These are phyloP conservation scores for Apiotrichum mycotoxinovorans DNA, from an alignment of 1,284 basidiomycete genomes.

Conservation along the genomic window DNA sequence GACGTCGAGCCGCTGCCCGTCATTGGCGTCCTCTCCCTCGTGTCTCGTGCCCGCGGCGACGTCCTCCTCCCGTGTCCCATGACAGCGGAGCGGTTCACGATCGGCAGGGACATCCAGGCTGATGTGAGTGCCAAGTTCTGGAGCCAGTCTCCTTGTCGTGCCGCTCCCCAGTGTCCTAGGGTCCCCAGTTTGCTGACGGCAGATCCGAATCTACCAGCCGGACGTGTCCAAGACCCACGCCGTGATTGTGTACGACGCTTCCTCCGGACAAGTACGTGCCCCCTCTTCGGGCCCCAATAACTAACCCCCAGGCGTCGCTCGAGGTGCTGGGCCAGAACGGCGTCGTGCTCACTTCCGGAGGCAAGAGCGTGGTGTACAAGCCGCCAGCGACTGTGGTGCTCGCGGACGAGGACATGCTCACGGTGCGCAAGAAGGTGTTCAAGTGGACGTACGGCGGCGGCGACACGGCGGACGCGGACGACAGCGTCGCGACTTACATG, in stretches of 20 bases:
- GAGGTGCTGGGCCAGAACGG: constrained; percentile 40
- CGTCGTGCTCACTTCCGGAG: constrained; percentile 22
- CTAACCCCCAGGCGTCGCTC: constrained; percentile 39
- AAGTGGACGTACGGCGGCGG: constrained; percentile 38
- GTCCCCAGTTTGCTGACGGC: too few species aligned
- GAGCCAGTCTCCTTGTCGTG: too few species aligned
- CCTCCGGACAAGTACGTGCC: constrained; percentile 33
- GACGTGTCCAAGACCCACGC: constrained; percentile 48
- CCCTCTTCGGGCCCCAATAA: background rate
- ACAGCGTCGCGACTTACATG: background rate
- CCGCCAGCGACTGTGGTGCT: constrained; percentile 28
- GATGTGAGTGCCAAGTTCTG: constrained; percentile 29
- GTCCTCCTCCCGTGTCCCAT: constrained; percentile 34
- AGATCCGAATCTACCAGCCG: constrained; percentile 45
- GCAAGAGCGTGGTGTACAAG: constrained; percentile 14
- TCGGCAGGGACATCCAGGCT: constrained; percentile 42
- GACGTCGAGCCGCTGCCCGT: background rate
- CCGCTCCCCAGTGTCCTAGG: too few species aligned
- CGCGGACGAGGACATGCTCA: constrained; percentile 37
- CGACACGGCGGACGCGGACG: background rate
- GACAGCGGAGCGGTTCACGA: constrained; percentile 35
- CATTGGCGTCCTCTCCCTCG: constrained; percentile 33
- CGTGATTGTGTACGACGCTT: constrained; percentile 43
- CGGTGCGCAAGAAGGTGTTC: constrained; percentile 45
- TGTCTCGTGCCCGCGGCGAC: constrained; percentile 32